Percentiles rank a stretch among this genome's conserved stretches.
These are phyloP conservation scores for Fomitopsis serialis DNA, from an alignment of 768 basidiomycete genomes.

Conservation along the genomic window DNA sequence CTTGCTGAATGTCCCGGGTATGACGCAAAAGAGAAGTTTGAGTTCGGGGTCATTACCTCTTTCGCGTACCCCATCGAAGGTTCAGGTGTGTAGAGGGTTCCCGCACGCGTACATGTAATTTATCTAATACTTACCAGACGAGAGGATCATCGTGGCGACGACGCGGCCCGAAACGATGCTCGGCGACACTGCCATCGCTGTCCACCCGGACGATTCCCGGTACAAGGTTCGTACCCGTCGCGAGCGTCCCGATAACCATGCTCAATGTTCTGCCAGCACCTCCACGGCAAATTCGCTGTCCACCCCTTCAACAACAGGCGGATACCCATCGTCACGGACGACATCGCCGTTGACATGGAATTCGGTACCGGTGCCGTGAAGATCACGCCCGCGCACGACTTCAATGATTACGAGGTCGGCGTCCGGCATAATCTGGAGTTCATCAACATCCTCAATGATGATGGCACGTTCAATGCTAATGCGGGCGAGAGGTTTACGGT, in stretches of 20 bases:
- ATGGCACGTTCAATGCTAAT: slow-evolving; percentile 91
- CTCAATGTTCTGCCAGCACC: slow-evolving; percentile 44
- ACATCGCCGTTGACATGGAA: slow-evolving; percentile 82
- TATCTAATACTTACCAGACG: slow-evolving; percentile 43
- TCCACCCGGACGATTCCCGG: slow-evolving; percentile 88
- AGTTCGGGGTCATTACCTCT: slow-evolving; percentile 95
- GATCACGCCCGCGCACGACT: slow-evolving; percentile 97
- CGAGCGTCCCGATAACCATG: background rate
- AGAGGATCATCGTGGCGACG: slow-evolving; percentile 89
- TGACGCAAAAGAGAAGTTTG: slow-evolving; percentile 90
- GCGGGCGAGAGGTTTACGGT: slow-evolving; percentile 77
- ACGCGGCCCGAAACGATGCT: slow-evolving; percentile 99
- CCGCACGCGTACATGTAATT: background rate
- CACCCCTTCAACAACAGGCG: slow-evolving; percentile 88
- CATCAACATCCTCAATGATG: slow-evolving; percentile 93
- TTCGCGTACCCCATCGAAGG: slow-evolving; percentile 91
- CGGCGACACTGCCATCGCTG: slow-evolving; percentile 95
- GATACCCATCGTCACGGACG: slow-evolving; percentile 84
- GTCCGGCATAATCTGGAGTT: slow-evolving; percentile 83
- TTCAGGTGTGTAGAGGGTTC: slow-evolving; percentile 47
- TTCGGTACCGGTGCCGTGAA: slow-evolving; percentile 99
- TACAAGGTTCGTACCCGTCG: slow-evolving; percentile 55
- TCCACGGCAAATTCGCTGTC: slow-evolving; percentile 86
- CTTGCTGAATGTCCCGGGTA: slow-evolving; percentile 94
- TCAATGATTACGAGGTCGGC: slow-evolving; percentile 95